Evolutionary conservation across 495 filamentous ascomycete genomes (phyloP).

Genomic region (Chaetomium cochliodes): DNA sequence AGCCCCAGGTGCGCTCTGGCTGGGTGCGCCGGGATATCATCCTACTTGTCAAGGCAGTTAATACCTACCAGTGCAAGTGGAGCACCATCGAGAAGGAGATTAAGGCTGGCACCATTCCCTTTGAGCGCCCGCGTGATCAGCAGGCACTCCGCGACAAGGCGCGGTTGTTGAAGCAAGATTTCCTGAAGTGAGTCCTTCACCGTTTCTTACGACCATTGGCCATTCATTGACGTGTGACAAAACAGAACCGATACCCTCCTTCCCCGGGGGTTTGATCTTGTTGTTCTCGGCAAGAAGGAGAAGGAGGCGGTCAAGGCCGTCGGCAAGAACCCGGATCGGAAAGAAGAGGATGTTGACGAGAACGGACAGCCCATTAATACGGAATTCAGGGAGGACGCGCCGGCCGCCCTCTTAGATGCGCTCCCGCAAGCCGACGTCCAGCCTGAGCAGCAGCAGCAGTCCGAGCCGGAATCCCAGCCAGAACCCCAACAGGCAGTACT

Average conservation of each 20-base stretch:
- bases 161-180: constrained; percentile 59
- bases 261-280: constrained; percentile 49
- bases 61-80: constrained; percentile 53
- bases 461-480: constrained; percentile 6
- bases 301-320: constrained; percentile 38
- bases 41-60: constrained; percentile 52
- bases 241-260: constrained; percentile 37
- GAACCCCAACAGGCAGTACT: constrained; percentile 6
- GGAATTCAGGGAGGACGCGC: constrained; percentile 14
- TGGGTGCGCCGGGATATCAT: constrained; percentile 49
- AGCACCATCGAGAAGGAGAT: constrained; percentile 47
- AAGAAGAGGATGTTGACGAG: constrained; percentile 40
- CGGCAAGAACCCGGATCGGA: constrained; percentile 48
- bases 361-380: constrained; percentile 38
- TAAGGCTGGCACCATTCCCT: constrained; percentile 30
- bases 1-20: constrained; percentile 47
- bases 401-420: not conserved
- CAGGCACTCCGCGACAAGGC: constrained; percentile 68
- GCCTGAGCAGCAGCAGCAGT: constrained; percentile 10
- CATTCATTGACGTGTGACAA: constrained; percentile 6
- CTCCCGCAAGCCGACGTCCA: not conserved
- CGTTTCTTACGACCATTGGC: not conserved
- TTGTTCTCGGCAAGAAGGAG: constrained; percentile 53
- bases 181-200: constrained; percentile 51
- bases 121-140: constrained; percentile 52